Evolutionary conservation across 768 basidiomycete genomes (phyloP), one percentile per base, ranked within the genome.

Genomic region (Amanita brunnescens): DNA sequence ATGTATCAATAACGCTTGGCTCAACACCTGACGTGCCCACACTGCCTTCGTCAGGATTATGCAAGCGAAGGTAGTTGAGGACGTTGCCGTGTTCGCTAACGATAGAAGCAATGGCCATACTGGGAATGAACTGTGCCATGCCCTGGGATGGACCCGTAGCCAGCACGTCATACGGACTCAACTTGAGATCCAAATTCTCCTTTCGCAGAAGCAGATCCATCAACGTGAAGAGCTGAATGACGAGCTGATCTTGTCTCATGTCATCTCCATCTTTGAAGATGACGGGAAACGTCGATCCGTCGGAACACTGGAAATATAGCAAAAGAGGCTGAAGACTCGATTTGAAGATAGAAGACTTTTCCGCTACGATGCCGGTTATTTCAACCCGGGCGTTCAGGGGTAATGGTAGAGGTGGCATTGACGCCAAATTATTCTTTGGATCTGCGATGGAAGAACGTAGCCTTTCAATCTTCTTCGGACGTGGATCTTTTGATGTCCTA

Each of bases 221-320:
- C 23, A 99, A 80, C 13, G 93, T 96, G 66, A 99, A 94, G n/a
- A 98, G 75, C 66, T 99, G 96, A 45, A 98, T 87, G 23, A 98
- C 94, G 33, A 99, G 80, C 65, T 99, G 96, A 63, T 99, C 96
- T 66, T 99, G 96, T 18, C 96, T 84, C 77, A 98, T 86, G 62
- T 99, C 96, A 62, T 98, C 96, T 12, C 96, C 96, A 58, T 97
- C 94, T 68, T 98, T 99, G 77, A 98, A 97, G 54, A 99, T 98
- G 47, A 97, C 79, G 0, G 94, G 89, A 65, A 87, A 98, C 62
- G 93, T 89, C 13, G 81, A 77, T 8, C 88, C 85, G 51, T 91
- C 87, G 8, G 81, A 73, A 58, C 88, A 87, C 58, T 90, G 85
- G 67, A 98, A 95, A 65, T 87, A 91, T 14, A 99, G 74, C 16